Conservation (phyloP, 345 rosid species). For the Eucalyptus erythrocorys region DNA sequence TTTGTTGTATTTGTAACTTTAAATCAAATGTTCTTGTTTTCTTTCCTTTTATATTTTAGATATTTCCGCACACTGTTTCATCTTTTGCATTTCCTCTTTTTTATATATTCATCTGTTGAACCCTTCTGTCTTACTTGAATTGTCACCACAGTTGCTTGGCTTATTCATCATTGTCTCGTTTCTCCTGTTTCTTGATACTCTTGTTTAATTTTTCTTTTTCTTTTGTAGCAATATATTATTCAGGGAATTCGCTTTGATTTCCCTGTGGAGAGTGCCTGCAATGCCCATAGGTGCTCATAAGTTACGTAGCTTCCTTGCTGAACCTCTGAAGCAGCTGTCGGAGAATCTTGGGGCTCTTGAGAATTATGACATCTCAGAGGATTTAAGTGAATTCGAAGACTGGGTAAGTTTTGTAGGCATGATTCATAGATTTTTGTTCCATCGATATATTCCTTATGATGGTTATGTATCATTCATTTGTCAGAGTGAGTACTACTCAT, state of each 20-base stretch:
- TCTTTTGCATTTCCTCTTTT: neutral
- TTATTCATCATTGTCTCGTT: neutral
- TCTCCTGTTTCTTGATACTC: neutral
- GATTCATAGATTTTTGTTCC: neutral
- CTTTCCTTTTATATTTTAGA: neutral
- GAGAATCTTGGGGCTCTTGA: conserved; percentile 47
- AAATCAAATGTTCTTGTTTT: neutral
- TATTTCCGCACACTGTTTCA: neutral
- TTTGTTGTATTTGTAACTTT: neutral
- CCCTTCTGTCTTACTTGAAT: neutral
- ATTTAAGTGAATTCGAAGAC: conserved; percentile 82
- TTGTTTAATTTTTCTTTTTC: neutral
- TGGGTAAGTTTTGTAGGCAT: conserved; percentile 43
- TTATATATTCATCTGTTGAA: neutral
- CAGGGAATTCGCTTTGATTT: conserved; percentile 89
- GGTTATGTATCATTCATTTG: neutral
- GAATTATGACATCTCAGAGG: conserved; percentile 52
- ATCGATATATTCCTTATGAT: neutral
- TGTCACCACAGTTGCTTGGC: neutral
- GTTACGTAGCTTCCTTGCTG: conserved; percentile 91
- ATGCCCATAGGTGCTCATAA: conserved; percentile 95
- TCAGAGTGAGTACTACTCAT: conserved; percentile 86
- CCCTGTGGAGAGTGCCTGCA: conserved; percentile 98
- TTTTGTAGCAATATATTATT: conserved; percentile 72
- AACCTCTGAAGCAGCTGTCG: conserved; percentile 92